Base-by-base conservation (phyloP, 371 early-diverging fungal species). In the Mortierella sp. region DNA sequence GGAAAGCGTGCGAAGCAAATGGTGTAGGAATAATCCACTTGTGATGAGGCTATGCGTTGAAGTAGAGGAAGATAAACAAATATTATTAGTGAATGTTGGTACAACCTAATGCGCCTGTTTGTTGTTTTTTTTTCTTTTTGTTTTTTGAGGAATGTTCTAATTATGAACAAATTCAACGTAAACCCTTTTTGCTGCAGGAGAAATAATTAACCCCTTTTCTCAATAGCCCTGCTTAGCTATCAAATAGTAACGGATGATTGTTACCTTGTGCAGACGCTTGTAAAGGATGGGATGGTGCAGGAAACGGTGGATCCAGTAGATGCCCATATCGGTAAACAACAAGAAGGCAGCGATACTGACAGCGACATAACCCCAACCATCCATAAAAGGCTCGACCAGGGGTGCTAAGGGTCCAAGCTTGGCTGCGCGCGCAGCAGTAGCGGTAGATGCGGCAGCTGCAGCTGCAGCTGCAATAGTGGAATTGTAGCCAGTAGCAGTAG, bases 1-100 rank as follows among this genome's bases (percentile, higher is more conserved):
- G 95, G 90, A 98, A 98, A 47, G 98, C 98, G 84, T 96, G 94
- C n/a, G 96, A 94, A 6, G 98, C 96, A 83, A 91, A 98, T 22
- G 98, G 98, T 18, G 97, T 96, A 52, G 97, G 94, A 16, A 98
- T 91, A 85, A 93, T 92, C 93, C 92, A 93, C 72, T 87, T 86
- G 86, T 93, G 93, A 62, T 93, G 93, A 73, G 89, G 91, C 85
- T 84, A 66, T 30, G 49, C 0, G 30, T 30, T 30, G 30, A 10
- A 51, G 24, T 24, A 65, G 20, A 39, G 16, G 43, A 2, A 20
- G 12, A 22, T n/a, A 37, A 22, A 39, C 18, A 16, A 47, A 16
- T 18, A 37, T n/a, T 20, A n/a, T 32, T 37, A 35, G n/a, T 16
- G 9, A 11, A 54, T 9, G 16, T 43, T 16, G 43, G 43, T 14